Percentiles rank a stretch among this genome's conserved stretches.
Conservation (phyloP, 2,329 filamentous ascomycete species). For the Phialophora tarda region DNA sequence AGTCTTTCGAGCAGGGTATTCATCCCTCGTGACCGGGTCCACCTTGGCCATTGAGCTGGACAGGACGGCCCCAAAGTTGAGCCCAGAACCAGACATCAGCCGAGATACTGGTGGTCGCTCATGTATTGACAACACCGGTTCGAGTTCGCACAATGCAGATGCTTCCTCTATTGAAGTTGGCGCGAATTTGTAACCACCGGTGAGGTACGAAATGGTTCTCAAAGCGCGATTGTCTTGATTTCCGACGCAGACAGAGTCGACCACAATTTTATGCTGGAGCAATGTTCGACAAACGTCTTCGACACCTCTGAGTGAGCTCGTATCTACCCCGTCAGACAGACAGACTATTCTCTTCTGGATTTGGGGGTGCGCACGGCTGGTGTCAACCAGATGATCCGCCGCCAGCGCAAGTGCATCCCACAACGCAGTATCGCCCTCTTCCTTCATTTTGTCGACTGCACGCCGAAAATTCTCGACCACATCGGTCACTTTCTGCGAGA, state of each 20-base stretch:
- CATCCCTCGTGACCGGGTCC: conserved; percentile 42
- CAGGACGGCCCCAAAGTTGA: background rate
- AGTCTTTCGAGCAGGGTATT: conserved; percentile 43
- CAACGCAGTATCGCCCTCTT: conserved; percentile 45
- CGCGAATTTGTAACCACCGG: conserved; percentile 47
- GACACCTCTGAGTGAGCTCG: conserved; percentile 40
- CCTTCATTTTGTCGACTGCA: conserved; percentile 42
- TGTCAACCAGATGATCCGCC: conserved; percentile 43
- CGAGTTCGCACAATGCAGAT: conserved; percentile 47
- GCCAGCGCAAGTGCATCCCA: conserved; percentile 47
- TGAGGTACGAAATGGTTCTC: conserved; percentile 42
- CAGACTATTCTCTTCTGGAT: conserved; percentile 48
- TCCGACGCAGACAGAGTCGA: conserved; percentile 47
- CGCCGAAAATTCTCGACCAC: conserved; percentile 48
- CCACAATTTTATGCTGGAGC: conserved; percentile 40
- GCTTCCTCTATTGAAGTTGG: conserved; percentile 45
- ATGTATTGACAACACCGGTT: conserved; percentile 45
- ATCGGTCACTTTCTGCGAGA: conserved; percentile 43
- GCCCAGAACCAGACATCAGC: background rate
- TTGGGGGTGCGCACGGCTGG: conserved; percentile 42
- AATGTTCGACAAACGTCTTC: conserved; percentile 40
- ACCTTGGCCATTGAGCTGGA: conserved; percentile 4
- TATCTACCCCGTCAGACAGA: conserved; percentile 48
- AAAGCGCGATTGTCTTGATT: conserved; percentile 41
- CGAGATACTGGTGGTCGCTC: conserved; percentile 42